Evolutionary conservation across 441 rosid species (phyloP).

Genomic region (Raphanus hybrid): DNA sequence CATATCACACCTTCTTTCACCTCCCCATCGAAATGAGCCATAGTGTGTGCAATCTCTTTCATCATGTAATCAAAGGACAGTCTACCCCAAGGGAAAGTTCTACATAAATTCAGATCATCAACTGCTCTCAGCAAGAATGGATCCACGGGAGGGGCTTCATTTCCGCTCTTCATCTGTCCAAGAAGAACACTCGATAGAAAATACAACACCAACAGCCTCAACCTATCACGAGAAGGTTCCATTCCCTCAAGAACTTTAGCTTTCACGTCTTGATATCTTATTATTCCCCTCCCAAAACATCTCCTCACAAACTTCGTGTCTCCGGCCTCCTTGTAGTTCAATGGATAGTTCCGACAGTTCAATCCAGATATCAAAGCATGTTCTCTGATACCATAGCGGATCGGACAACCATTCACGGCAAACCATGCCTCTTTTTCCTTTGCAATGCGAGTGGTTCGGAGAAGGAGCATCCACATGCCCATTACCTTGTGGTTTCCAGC

Average conservation of each 20-base stretch:
- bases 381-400: neutral
- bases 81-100: neutral
- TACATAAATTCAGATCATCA: neutral
- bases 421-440: neutral
- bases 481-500: neutral
- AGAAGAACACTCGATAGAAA: neutral
- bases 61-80: neutral
- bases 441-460: neutral
- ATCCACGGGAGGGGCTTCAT: neutral
- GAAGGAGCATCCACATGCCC: neutral
- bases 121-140: neutral
- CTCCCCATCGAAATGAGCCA: neutral
- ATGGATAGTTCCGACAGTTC: neutral
- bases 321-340: neutral
- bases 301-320: neutral
- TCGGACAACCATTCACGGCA: neutral
- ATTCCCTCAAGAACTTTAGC: neutral
- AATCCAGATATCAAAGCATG: neutral
- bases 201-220: neutral
- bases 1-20: neutral
- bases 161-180: neutral
- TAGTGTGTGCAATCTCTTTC: neutral
- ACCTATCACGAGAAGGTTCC: neutral
- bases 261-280: slow-evolving; percentile 3
- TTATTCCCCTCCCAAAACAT: neutral